A percentile compares a stretch with the other conserved stretches of the same genome.
Evolutionary conservation across 306 rosid species (phyloP).

Genomic region (Lathyrus aphaca): DNA sequence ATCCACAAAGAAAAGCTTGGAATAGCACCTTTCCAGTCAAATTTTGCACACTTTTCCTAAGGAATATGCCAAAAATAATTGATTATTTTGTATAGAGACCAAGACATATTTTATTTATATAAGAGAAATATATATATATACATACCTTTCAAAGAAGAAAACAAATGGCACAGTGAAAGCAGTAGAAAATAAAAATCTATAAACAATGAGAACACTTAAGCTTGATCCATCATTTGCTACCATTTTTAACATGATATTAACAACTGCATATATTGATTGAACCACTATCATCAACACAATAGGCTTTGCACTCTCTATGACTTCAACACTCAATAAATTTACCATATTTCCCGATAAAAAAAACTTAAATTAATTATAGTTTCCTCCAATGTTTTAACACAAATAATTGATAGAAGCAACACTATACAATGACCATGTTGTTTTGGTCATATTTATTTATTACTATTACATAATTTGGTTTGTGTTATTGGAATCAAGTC

Average conservation of each 20-base stretch:
- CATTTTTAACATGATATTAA: conserved; percentile 59
- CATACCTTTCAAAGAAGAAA: conserved; percentile 54
- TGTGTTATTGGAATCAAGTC: conserved; percentile 27
- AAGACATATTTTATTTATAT: too few species aligned
- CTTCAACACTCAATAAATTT: conserved; percentile 36
- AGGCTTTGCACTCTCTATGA: conserved; percentile 56
- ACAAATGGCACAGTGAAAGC: conserved; percentile 57
- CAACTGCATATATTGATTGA: conserved; percentile 50
- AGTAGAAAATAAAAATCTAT: conserved; percentile 56
- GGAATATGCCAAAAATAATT: conserved; percentile 3
- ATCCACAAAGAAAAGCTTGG: conserved; percentile 61
- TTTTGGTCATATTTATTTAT: neutral
- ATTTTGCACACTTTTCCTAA: conserved; percentile 52
- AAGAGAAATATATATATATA: neutral
- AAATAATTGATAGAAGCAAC: conserved; percentile 1
- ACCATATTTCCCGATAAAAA: conserved; percentile 24
- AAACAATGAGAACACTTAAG: conserved; percentile 54
- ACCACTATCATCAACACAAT: conserved; percentile 47
- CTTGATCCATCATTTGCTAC: conserved; percentile 60
- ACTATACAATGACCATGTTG: neutral
- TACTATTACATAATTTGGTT: neutral
- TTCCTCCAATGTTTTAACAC: conserved; percentile 6
- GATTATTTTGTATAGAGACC: too few species aligned
- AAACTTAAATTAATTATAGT: neutral
- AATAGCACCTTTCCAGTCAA: conserved; percentile 46